phyloP scores from a whole-genome alignment of 2,329 filamentous ascomycete genomes.

The Pseudophaeomoniella oleicola region DNA sequence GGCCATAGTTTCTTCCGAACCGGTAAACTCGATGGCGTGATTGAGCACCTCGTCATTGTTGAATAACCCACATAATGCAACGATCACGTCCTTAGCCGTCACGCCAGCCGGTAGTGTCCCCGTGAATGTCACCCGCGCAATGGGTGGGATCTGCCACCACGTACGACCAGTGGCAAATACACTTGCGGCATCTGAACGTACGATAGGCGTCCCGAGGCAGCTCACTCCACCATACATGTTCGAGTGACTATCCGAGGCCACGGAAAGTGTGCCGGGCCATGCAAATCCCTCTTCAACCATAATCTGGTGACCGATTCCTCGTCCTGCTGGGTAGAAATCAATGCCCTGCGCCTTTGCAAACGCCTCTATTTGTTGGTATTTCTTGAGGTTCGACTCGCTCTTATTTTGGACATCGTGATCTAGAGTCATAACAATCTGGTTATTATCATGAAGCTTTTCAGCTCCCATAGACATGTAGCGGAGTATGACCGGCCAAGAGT shows the following conservation, averaged over 20 bases:
- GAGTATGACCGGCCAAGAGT: slow-evolving; percentile 58
- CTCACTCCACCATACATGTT: slow-evolving; percentile 77
- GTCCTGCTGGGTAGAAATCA: slow-evolving; percentile 60
- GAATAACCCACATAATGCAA: slow-evolving; percentile 76
- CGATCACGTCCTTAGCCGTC: slow-evolving; percentile 86
- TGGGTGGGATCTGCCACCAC: slow-evolving; percentile 80
- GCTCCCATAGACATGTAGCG: slow-evolving; percentile 80
- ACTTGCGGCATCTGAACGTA: slow-evolving; percentile 72
- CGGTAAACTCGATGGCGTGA: slow-evolving; percentile 77
- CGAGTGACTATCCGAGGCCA: slow-evolving; percentile 56
- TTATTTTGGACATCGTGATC: slow-evolving; percentile 87
- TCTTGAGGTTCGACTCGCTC: slow-evolving; percentile 61
- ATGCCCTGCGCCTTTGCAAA: slow-evolving; percentile 70
- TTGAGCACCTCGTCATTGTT: slow-evolving; percentile 81
- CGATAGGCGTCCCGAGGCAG: slow-evolving; percentile 64
- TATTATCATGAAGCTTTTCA: slow-evolving; percentile 52
- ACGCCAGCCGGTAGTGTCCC: slow-evolving; percentile 65
- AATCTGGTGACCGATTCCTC: slow-evolving; percentile 75
- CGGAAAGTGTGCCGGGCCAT: slow-evolving; percentile 74
- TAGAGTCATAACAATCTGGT: slow-evolving; percentile 68
- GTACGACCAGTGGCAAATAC: slow-evolving; percentile 74
- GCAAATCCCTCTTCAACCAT: slow-evolving; percentile 61
- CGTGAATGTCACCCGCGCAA: slow-evolving; percentile 65
- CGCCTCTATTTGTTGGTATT: slow-evolving; percentile 66
- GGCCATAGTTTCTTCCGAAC: slow-evolving; percentile 59